Base-by-base conservation (phyloP, 2,329 filamentous ascomycete genomes). In the Penicillium sp. region DNA sequence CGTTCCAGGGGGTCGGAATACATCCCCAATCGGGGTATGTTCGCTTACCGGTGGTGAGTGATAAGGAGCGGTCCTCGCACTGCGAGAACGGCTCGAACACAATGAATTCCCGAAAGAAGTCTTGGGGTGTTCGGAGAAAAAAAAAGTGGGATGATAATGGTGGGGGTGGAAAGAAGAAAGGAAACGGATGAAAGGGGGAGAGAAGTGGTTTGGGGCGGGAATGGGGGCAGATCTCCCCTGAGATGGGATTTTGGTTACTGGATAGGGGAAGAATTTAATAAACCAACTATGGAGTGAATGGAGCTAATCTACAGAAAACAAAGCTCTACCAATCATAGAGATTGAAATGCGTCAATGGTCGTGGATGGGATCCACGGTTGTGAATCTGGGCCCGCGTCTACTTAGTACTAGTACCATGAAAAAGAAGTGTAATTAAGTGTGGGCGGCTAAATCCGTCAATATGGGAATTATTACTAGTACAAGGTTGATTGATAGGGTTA, bases 301-400 rank as follows among this genome's bases (percentile, higher is more conserved):
- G 37, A 53, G 35, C 35, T 53, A 63, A 66, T 65, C 61, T 65
- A 65, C 56, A 62, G 63, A 63, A 65, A 66, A 66, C 64, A 62
- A 16, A 16, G 22, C 35, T 56, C 49, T 52, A 41, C 63, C 62
- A 65, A 64, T 65, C 60, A 65, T 19, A 46, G 43, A 47, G 19
- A 31, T 22, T 33, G 8, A 35, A 24, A 11, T 48, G 10, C n/a
- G 13, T 14, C 37, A 19, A 43, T 9, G 14, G 29, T 2, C 29
- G 7, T 39, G 31, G 31, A 19, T 35, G 19, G 22, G 54, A 47
- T 52, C 49, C 31, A 55, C 52, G 52, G 44, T 29, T 29, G 51
- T 22, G 50, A 24, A 45, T 52, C 39, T 52, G 50, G 50, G 9
- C 39, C 37, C 14, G 35, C 35, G 35, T 22, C 19, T 41, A 13